These are phyloP conservation scores for Craspedostauros australis DNA, from an alignment of 108 stramenopile genomes.

Conservation along the genomic window DNA sequence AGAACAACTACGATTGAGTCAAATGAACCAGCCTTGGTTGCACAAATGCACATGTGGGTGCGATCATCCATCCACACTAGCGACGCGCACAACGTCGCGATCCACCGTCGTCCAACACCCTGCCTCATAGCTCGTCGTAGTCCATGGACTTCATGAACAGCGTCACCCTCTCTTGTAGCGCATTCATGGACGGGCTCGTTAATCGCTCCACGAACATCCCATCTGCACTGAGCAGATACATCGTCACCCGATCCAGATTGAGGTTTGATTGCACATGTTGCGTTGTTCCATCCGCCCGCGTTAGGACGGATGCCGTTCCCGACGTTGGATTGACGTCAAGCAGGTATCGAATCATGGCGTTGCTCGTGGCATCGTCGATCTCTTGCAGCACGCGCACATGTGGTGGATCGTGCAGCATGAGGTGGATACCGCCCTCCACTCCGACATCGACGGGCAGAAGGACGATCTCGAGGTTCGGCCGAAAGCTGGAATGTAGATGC, in stretches of 20 bases:
- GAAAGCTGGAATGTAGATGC: constrained; percentile 10
- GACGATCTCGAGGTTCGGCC: constrained; percentile 20
- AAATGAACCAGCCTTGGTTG: too few relatives aligned
- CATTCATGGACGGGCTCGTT: constrained; percentile 19
- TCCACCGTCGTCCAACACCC: too few relatives aligned
- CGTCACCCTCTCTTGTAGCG: constrained; percentile 12
- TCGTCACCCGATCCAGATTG: constrained; percentile 15
- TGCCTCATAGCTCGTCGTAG: too few relatives aligned
- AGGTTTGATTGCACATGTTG: constrained; percentile 6
- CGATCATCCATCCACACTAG: too few relatives aligned
- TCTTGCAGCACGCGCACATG: constrained; percentile 27
- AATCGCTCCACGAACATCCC: constrained; percentile 24
- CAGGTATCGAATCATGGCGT: too few relatives aligned
- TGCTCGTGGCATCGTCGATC: too few relatives aligned
- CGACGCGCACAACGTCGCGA: too few relatives aligned
- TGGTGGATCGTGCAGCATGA: constrained; percentile 1
- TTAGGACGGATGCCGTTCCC: too few relatives aligned
- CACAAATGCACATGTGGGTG: too few relatives aligned
- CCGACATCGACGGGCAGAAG: constrained; percentile 26
- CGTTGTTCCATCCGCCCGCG: too few relatives aligned
- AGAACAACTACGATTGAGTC: too few relatives aligned
- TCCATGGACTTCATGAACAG: constrained; percentile 21
- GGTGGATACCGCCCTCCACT: constrained; percentile 10
- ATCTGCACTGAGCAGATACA: constrained; percentile 30
- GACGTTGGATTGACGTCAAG: too few relatives aligned